Base-by-base conservation (phyloP, 148 eudicot species). In the Dianthus caryophyllus region DNA sequence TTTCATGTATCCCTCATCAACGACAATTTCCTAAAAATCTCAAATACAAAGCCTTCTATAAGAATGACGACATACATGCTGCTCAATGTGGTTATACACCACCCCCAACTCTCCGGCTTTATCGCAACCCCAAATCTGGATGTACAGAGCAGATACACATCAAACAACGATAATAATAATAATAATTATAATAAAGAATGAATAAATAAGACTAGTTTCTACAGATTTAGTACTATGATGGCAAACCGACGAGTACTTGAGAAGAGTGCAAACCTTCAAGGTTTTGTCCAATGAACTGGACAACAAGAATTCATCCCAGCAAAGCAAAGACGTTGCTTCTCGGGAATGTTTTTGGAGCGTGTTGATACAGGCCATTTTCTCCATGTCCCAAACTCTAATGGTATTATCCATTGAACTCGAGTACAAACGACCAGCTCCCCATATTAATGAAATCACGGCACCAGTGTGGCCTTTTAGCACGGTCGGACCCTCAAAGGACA, bases 331-430 rank as follows among this genome's bases (percentile, higher is more conserved):
- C 66, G 51, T 84, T 17, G 85, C 82, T 12, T 25, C 81, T 43
- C 55, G 64, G 0, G 71, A 48, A 71, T 88, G 90, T 54, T 81
- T 85, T 33, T 64, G n/a, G 38, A 88, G 64, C 0, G 82, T 79
- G 15, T 85, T 87, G 62, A 77, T 24, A 24, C 90, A 82, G 3
- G 65, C 48, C 63, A 87, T 62, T 46, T 62, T 77, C 24, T 83
- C 66, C 44, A 68, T 47, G 71, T 87, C 84, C 96, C 96, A 89
- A 15, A 75, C 79, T 78, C 68, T 80, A 66, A 87, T 72, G 2
- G 84, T 83, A 21, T 69, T 73, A 60, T 89, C 92, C 66, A 61
- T 52, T 12, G 90, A 89, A 52, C 85, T 87, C 1, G 92, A 89
- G 66, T 77, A 87, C 33, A 87, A 86, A 70, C 65, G 61, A 5